Base-by-base conservation (phyloP, 2,329 filamentous ascomycete species). In the Penicillium expansum region DNA sequence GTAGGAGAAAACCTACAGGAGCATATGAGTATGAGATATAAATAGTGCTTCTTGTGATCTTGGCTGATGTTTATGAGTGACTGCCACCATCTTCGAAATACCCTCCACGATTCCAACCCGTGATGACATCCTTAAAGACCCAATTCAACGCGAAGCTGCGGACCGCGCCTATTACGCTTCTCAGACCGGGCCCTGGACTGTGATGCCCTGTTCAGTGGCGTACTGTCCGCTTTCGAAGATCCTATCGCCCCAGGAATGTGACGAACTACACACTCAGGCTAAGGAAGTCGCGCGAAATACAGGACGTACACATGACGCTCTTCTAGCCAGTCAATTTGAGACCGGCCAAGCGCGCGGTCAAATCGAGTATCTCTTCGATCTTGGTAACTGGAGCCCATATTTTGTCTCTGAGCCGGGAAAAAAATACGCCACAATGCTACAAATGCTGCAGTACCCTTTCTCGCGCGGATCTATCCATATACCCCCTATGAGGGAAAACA, bases 1-100 rank as follows among this genome's bases (percentile, higher is more conserved):
- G 77, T 83, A 4, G 81, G 80, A 24, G 76, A 77, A 48, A 80
- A 82, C 56, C 71, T 82, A 44, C 80, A 82, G 60, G 80, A 83
- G 45, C 79, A 80, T 66, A 67, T 74, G 55, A 61, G 62, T 57
- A 65, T 59, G 48, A 20, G 14, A 53, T 49, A 9, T 56, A 22
- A 37, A 65, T 16, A 69, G 71, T 54, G 63, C 63, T 13, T 63
- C 72, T 47, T 67, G 69, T 57, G 62, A 69, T 65, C 70, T 16
- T 22, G 16, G 18, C 49, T 47, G 33, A 68, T 69, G 27, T 55
- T 68, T 22, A 18, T 20, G 56, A 60, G 60, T 65, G 61, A 65
- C 53, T 20, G 62, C 58, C 64, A 75, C 68, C 62, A 72, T 57
- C 64, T 35, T 69, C 66, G 62, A 75, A 72, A 57, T 67, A 60